phyloP scores from a whole-genome alignment of 1,139 yeast genomes.

The Blastobotrys petasosporus region DNA sequence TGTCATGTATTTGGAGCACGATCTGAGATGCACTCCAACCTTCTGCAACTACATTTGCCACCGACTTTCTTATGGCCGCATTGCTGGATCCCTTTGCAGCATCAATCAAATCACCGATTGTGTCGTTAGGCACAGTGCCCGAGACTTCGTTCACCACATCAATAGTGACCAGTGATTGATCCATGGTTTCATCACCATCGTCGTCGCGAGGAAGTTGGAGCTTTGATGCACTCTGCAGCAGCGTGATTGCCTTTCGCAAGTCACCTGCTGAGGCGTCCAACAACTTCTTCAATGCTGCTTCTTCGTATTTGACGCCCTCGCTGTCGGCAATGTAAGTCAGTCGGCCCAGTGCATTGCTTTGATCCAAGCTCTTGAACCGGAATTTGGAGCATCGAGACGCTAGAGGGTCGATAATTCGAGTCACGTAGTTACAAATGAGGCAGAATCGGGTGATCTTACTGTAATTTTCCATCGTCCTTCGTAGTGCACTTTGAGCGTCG shows the following conservation, averaged over 20 bases:
- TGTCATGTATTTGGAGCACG: constrained; percentile 73
- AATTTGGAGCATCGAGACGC: constrained; percentile 96
- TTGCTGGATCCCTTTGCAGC: constrained; percentile 36
- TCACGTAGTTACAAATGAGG: constrained; percentile 89
- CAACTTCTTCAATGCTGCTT: constrained; percentile 54
- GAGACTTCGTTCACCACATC: constrained; percentile 64
- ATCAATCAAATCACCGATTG: constrained; percentile 42
- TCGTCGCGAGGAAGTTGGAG: constrained; percentile 33
- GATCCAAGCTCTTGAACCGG: constrained; percentile 74
- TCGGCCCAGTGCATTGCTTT: constrained; percentile 61
- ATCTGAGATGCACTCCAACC: constrained; percentile 90
- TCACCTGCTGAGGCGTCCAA: constrained; percentile 77
- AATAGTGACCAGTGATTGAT: constrained; percentile 36
- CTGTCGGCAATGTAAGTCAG: constrained; percentile 53
- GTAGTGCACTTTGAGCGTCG: constrained; percentile 91
- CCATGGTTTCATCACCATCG: constrained; percentile 21
- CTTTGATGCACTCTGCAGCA: constrained; percentile 80
- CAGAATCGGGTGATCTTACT: constrained; percentile 90
- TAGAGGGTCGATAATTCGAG: constrained; percentile 91
- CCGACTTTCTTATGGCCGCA: constrained; percentile 40
- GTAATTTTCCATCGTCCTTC: constrained; percentile 95
- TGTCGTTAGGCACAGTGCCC: constrained; percentile 67
- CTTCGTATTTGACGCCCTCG: constrained; percentile 43
- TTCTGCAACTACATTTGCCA: constrained; percentile 53
- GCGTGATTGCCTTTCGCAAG: constrained; percentile 86